Percentiles rank a stretch among this genome's conserved stretches.
Conservation (phyloP, 2,329 filamentous ascomycete genomes). For the Beauveria bassiana region DNA sequence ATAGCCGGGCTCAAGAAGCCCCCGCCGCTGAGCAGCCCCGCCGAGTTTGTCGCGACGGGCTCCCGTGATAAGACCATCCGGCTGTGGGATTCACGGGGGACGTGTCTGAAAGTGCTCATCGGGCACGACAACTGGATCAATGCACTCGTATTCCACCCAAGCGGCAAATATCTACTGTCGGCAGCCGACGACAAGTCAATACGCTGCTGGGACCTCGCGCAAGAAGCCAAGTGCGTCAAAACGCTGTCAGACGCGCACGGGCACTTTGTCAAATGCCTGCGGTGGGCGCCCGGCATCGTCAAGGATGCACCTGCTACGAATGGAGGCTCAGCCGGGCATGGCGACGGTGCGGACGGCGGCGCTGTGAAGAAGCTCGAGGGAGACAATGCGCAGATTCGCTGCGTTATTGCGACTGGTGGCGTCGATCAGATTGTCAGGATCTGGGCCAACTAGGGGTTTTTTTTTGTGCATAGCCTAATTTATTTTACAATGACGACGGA, state of each 20-base stretch:
- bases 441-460: slow-evolving; percentile 49
- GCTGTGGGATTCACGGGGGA: slow-evolving; percentile 81
- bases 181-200: slow-evolving; percentile 87
- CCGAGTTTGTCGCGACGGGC: slow-evolving; percentile 85
- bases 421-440: slow-evolving; percentile 73
- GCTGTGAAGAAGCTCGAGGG: slow-evolving; percentile 40
- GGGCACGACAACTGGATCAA: slow-evolving; percentile 96
- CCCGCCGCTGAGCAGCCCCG: slow-evolving; percentile 63
- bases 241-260: slow-evolving; percentile 68
- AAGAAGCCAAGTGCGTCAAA: slow-evolving; percentile 87
- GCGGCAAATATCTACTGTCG: slow-evolving; percentile 81
- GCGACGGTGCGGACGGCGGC: slow-evolving; percentile 29
- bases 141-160: slow-evolving; percentile 79
- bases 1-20: slow-evolving; percentile 79
- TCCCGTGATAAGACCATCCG: slow-evolving; percentile 85
- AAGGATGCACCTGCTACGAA: slow-evolving; percentile 44
- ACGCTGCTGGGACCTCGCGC: slow-evolving; percentile 85
- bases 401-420: slow-evolving; percentile 76
- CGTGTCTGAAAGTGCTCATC: slow-evolving; percentile 71
- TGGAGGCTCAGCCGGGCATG: not conserved
- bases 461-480: not conserved
- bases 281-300: slow-evolving; percentile 74
- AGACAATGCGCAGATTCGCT: slow-evolving; percentile 59
- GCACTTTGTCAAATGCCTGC: slow-evolving; percentile 77
- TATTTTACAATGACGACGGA: not conserved